phyloP scores from a whole-genome alignment of 2,329 filamentous ascomycete species.

The Exophiala mesophila region DNA sequence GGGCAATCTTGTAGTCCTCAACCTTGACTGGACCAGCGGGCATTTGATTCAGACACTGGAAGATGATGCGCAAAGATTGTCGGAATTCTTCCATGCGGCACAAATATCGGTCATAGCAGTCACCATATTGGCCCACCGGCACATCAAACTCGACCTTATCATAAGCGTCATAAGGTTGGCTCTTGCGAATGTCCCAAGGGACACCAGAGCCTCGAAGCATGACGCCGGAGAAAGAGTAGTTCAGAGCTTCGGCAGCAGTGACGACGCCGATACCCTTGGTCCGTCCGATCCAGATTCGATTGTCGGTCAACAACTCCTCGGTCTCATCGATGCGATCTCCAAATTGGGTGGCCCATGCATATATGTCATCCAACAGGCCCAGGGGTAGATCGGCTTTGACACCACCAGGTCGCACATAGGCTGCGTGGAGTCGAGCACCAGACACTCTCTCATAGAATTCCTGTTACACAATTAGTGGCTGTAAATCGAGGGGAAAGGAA shows the following conservation, averaged over 20 bases:
- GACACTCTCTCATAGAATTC: conserved; percentile 99
- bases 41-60: conserved; percentile 99
- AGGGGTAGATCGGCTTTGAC: conserved; percentile 92
- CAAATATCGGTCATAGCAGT: conserved; percentile 98
- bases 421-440: conserved; percentile 91
- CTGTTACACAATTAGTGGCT: conserved; percentile 44
- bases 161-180: conserved; percentile 94
- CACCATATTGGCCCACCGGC: conserved; percentile 90
- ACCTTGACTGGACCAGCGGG: conserved; percentile 88
- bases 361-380: conserved; percentile 95
- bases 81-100: conserved; percentile 99
- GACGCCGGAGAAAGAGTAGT: conserved; percentile 92
- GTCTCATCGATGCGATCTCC: conserved; percentile 98
- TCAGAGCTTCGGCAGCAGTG: conserved; percentile 85
- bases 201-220: conserved; percentile 97
- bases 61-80: conserved; percentile 94
- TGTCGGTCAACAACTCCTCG: conserved; percentile 96
- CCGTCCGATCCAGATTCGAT: conserved; percentile 97
- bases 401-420: conserved; percentile 93
- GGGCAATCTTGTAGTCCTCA: conserved; percentile 97
- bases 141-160: conserved; percentile 98
- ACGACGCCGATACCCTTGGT: conserved; percentile 90
- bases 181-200: conserved; percentile 95
- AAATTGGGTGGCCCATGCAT: conserved; percentile 99
- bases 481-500: conserved; percentile 10